A percentile compares a stretch with the other conserved stretches of the same genome.
Evolutionary conservation across 2,329 filamentous ascomycete genomes (phyloP).

Genomic region (Penicillium hesseltinei): DNA sequence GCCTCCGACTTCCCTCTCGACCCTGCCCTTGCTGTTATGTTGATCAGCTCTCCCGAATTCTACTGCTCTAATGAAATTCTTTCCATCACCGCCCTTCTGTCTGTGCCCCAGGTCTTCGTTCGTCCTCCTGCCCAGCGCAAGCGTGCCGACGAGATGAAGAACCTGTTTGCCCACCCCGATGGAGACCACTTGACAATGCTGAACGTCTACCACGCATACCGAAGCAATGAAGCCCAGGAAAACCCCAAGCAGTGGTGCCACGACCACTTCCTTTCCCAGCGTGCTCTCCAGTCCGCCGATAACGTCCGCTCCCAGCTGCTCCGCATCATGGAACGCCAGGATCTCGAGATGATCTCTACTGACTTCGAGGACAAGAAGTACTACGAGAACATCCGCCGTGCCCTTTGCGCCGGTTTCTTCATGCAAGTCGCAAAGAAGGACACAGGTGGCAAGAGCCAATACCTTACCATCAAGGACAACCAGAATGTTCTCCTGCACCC

Average conservation of each 20-base stretch:
- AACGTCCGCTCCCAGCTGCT: conserved; percentile 89
- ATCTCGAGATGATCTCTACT: conserved; percentile 81
- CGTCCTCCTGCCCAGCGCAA: conserved; percentile 82
- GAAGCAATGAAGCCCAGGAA: conserved; percentile 65
- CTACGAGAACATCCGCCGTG: conserved; percentile 93
- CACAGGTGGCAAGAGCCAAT: conserved; percentile 74
- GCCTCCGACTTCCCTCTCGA: conserved; percentile 96
- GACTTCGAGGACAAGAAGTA: conserved; percentile 95
- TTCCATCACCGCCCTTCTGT: conserved; percentile 88
- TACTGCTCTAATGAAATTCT: conserved; percentile 98
- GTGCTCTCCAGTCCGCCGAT: conserved; percentile 87
- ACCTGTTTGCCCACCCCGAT: conserved; percentile 84
- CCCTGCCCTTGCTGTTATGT: conserved; percentile 91
- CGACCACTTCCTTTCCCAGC: conserved; percentile 89
- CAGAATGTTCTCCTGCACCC: conserved; percentile 92
- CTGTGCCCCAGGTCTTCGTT: conserved; percentile 90
- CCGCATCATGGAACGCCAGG: conserved; percentile 93
- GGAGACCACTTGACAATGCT: conserved; percentile 95
- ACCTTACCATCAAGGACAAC: conserved; percentile 94
- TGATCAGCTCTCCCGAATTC: conserved; percentile 95
- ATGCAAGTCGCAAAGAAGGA: conserved; percentile 99
- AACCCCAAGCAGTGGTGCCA: conserved; percentile 92
- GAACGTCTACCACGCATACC: conserved; percentile 98
- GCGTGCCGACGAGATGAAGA: conserved; percentile 96
- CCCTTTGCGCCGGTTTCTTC: conserved; percentile 93